Conservation (phyloP, 2,329 filamentous ascomycete species). For the Arthrobotrys iridis region DNA sequence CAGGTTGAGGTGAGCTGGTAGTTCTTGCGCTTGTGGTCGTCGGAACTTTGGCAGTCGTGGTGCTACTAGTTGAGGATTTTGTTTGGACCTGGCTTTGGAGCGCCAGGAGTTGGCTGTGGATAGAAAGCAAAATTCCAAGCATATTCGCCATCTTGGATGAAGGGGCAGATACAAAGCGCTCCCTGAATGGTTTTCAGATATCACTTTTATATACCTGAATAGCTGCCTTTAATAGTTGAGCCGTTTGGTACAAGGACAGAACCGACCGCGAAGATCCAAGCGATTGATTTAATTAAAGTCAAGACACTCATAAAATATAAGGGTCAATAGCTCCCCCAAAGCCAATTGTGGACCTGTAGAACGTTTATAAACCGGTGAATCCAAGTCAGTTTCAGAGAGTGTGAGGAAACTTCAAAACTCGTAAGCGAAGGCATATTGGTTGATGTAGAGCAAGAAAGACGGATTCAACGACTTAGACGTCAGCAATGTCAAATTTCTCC, state of each 20-base stretch:
- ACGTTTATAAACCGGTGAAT: conserved; percentile 12
- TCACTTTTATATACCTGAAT: background rate
- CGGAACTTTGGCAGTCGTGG: conserved; percentile 10
- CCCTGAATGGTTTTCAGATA: background rate
- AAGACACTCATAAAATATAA: background rate
- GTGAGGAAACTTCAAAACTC: no score
- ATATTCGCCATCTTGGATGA: conserved; percentile 5
- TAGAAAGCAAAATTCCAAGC: background rate
- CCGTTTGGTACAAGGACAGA: background rate
- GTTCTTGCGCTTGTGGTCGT: conserved; percentile 5
- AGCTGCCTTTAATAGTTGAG: background rate
- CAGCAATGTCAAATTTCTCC: background rate
- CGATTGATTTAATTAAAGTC: background rate
- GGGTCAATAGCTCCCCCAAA: background rate
- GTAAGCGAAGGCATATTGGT: background rate
- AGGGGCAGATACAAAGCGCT: background rate
- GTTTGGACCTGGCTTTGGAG: conserved; percentile 10
- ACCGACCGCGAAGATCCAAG: background rate
- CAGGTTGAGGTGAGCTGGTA: background rate
- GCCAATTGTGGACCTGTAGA: background rate
- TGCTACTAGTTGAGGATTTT: background rate
- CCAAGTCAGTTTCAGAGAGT: background rate
- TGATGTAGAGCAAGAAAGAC: background rate
- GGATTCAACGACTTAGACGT: background rate
- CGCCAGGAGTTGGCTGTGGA: conserved; percentile 22